Percentiles rank a stretch among this genome's conserved stretches.
These are phyloP conservation scores for Lyophyllum decastes DNA, from an alignment of 768 basidiomycete species.

Conservation along the genomic window DNA sequence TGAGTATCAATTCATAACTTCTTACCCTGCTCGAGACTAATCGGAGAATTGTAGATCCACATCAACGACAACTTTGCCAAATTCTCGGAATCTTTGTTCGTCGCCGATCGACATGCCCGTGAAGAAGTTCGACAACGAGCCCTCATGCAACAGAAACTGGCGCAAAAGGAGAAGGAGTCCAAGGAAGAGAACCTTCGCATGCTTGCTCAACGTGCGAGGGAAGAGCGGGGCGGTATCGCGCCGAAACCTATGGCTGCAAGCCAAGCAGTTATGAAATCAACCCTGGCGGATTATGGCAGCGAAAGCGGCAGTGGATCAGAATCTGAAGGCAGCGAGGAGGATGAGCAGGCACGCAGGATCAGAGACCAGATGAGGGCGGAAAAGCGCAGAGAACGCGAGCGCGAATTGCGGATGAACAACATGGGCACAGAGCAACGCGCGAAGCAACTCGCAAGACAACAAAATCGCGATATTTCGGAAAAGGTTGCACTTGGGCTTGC, in stretches of 20 bases:
- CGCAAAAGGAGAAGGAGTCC: slow-evolving; percentile 94
- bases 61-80: slow-evolving; percentile 99
- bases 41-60: slow-evolving; percentile 63
- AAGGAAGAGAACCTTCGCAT: slow-evolving; percentile 96
- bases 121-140: slow-evolving; percentile 97
- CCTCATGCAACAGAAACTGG: slow-evolving; percentile 98
- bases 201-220: slow-evolving; percentile 92
- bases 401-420: slow-evolving; percentile 98
- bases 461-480: slow-evolving; percentile 99
- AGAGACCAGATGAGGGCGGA: slow-evolving; percentile 91
- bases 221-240: slow-evolving; percentile 85
- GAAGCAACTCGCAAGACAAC: slow-evolving; percentile 92
- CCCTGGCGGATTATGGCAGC: slow-evolving; percentile 85
- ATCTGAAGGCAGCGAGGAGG: slow-evolving; percentile 62
- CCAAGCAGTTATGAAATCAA: slow-evolving; percentile 71
- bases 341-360: slow-evolving; percentile 83
- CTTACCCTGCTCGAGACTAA: background rate
- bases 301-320: slow-evolving; percentile 68
- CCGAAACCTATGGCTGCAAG: slow-evolving; percentile 67
- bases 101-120: slow-evolving; percentile 96
- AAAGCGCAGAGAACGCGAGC: slow-evolving; percentile 91
- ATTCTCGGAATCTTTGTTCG: slow-evolving; percentile 93
- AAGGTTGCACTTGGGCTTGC: slow-evolving; percentile 98
- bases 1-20: slow-evolving; percentile 39
- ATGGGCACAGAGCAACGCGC: slow-evolving; percentile 98